Conservation (phyloP, 129 eudicot species). For the Lonicera japonica region DNA sequence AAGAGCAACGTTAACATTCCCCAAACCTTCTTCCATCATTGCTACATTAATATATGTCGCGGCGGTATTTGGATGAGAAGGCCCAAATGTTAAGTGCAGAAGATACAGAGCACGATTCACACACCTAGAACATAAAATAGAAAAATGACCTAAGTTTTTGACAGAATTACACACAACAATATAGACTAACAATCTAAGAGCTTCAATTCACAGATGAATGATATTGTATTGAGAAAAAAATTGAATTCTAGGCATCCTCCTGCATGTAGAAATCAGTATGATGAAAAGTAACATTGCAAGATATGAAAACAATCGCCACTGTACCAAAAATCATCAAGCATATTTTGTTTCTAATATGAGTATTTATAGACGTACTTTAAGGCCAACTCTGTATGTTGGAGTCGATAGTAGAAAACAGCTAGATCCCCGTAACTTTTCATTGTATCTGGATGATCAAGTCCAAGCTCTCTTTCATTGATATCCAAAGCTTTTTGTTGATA, state of each 20-base stretch:
- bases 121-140: conserved; percentile 47
- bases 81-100: conserved; percentile 92
- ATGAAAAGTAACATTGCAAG: not conserved
- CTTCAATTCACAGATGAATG: no score
- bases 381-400: conserved; percentile 96
- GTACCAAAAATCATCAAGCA: not conserved
- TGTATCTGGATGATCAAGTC: conserved; percentile 98
- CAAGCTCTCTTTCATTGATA: conserved; percentile 97
- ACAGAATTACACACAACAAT: no score
- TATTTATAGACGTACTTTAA: conserved; percentile 50
- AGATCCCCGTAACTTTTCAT: conserved; percentile 99
- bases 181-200: no score
- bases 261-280: not conserved
- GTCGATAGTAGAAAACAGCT: conserved; percentile 95
- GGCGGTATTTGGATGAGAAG: conserved; percentile 98
- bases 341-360: no score
- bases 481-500: conserved; percentile 98
- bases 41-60: conserved; percentile 97
- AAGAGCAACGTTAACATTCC: conserved; percentile 93
- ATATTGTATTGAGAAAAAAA: no score
- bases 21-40: conserved; percentile 99
- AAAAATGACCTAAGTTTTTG: no score
- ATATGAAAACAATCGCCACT: not conserved
- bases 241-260: no score
- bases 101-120: conserved; percentile 97